Conservation (phyloP, 2,329 filamentous ascomycete species). For the Aspergillus sp. region DNA sequence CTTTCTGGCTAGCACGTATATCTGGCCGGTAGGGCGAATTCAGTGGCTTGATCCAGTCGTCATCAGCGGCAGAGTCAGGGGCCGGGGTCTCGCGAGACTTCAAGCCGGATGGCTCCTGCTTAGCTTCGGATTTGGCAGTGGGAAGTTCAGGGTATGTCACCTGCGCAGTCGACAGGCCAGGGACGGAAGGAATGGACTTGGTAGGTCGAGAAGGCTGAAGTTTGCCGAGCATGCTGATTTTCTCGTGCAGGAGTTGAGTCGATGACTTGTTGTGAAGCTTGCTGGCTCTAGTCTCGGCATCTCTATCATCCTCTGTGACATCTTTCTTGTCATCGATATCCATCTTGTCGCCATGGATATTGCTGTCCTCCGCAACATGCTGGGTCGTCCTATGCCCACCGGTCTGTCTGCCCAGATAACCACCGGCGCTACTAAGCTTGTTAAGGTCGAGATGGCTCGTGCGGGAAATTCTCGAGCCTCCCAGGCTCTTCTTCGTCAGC, state of each 20-base stretch:
- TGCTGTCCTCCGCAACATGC: slow-evolving; percentile 42
- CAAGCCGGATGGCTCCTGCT: slow-evolving; percentile 23
- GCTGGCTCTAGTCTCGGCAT: slow-evolving; percentile 52
- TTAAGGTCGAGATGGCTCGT: slow-evolving; percentile 74
- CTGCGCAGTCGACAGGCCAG: slow-evolving; percentile 31
- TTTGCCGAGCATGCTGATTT: slow-evolving; percentile 75
- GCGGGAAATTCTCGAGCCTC: slow-evolving; percentile 66
- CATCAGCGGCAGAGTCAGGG: slow-evolving; percentile 46
- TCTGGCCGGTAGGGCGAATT: slow-evolving; percentile 50
- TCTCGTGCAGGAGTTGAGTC: slow-evolving; percentile 89
- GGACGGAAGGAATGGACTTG: slow-evolving; percentile 46
- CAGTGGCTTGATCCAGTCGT: slow-evolving; percentile 62
- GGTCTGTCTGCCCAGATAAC: slow-evolving; percentile 71
- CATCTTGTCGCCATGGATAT: slow-evolving; percentile 48
- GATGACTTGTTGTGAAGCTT: slow-evolving; percentile 79
- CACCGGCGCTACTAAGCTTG: slow-evolving; percentile 47
- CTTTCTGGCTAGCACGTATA: slow-evolving; percentile 62
- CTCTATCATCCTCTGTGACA: slow-evolving; percentile 50
- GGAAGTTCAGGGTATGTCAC: slow-evolving; percentile 41
- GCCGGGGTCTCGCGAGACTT: slow-evolving; percentile 25
- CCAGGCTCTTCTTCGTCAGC: slow-evolving; percentile 81
- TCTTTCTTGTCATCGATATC: slow-evolving; percentile 59
- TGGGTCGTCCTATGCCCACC: slow-evolving; percentile 56
- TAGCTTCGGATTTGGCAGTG: slow-evolving; percentile 30
- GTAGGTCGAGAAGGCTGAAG: slow-evolving; percentile 49